These are phyloP conservation scores for Venturia pyrina DNA, from an alignment of 2,329 filamentous ascomycete genomes.

Conservation along the genomic window DNA sequence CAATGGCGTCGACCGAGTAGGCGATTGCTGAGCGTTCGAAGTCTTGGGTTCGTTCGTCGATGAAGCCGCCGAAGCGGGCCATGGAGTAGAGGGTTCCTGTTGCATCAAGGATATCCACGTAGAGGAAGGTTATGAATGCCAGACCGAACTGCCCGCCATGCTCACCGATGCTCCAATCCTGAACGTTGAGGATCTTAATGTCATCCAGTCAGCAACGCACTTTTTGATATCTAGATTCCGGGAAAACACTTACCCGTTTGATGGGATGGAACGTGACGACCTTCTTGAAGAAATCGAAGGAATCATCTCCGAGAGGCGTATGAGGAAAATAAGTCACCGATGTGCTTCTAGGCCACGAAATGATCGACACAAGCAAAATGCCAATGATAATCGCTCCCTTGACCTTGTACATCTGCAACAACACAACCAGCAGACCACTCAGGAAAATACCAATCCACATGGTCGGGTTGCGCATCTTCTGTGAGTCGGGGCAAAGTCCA, in stretches of 20 bases:
- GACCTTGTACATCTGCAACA: slow-evolving; percentile 76
- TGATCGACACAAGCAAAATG: slow-evolving; percentile 74
- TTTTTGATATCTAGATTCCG: no score
- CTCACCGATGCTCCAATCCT: slow-evolving; percentile 60
- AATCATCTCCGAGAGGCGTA: slow-evolving; percentile 54
- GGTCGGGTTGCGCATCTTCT: slow-evolving; percentile 73
- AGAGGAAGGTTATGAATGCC: slow-evolving; percentile 79
- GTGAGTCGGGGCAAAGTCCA: slow-evolving; percentile 52
- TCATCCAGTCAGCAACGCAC: slow-evolving; percentile 16
- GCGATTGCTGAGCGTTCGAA: slow-evolving; percentile 79
- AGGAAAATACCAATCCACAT: slow-evolving; percentile 89
- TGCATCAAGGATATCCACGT: slow-evolving; percentile 80
- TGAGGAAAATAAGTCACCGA: slow-evolving; percentile 74
- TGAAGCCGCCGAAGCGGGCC: slow-evolving; percentile 71
- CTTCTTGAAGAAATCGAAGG: slow-evolving; percentile 80
- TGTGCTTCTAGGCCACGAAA: slow-evolving; percentile 75
- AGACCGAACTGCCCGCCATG: slow-evolving; percentile 70
- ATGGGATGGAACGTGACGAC: slow-evolving; percentile 80
- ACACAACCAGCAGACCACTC: slow-evolving; percentile 67
- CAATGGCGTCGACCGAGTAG: slow-evolving; percentile 73
- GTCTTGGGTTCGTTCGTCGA: slow-evolving; percentile 74
- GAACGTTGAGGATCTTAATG: slow-evolving; percentile 51
- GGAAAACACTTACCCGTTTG: slow-evolving; percentile 19
- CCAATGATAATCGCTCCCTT: slow-evolving; percentile 80
- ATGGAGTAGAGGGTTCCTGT: slow-evolving; percentile 85